phyloP scores from a whole-genome alignment of 176 grass and related monocot genomes.

The Oryza meyeriana region DNA sequence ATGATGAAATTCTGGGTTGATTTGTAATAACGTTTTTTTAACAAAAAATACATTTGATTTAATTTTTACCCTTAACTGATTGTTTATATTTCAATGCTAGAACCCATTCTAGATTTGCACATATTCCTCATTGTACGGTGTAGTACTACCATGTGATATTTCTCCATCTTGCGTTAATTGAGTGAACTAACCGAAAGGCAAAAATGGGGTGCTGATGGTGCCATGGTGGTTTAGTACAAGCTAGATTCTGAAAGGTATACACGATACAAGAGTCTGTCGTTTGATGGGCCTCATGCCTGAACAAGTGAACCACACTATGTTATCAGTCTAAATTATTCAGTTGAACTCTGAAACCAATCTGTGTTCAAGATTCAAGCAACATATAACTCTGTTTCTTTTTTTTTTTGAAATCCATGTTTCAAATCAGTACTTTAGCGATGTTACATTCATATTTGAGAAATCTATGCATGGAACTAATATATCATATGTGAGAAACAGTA shows the following conservation, averaged over 20 bases:
- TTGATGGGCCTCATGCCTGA: slow-evolving; percentile 10
- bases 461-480: neutral
- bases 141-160: neutral
- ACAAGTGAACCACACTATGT: neutral
- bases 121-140: neutral
- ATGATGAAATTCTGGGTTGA: neutral
- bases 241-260: too few species aligned
- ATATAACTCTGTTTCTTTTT: neutral
- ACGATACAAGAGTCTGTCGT: too few species aligned
- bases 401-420: neutral
- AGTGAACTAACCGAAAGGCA: neutral
- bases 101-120: neutral
- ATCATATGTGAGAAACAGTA: neutral
- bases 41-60: neutral
- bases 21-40: neutral
- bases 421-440: too few species aligned
- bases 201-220: neutral
- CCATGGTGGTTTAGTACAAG: neutral
- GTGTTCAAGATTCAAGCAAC: neutral
- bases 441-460: too few species aligned
- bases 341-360: neutral
- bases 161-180: neutral
- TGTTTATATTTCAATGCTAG: slow-evolving; percentile 12
- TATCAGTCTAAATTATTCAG: neutral
- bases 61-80: neutral